Base-by-base conservation (phyloP, 495 filamentous ascomycete species). In the Penicillium bialowiezense region DNA sequence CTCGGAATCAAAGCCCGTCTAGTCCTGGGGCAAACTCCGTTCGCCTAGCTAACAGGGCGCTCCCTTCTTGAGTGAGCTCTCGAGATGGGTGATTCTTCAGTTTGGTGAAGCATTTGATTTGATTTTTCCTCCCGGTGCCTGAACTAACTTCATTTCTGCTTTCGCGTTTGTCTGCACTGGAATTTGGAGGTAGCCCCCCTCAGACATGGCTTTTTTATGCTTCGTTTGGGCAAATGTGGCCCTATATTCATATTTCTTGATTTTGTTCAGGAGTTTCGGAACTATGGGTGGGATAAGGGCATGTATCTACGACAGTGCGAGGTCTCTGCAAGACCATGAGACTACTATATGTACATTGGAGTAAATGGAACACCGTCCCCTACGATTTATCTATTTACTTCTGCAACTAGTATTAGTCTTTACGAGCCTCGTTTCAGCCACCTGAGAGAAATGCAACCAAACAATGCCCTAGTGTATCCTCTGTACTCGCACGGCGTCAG, bases 121-220 rank as follows among this genome's bases (percentile, higher is more conserved):
- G 23, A 26, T 8, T 26, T 12, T 32, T 12, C 12, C 10, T 32
- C 12, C 12, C 29, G 29, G 29, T 13, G 29, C 29, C 10, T 13
- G 7, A 3, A 3, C 12, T 3, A 32, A 32, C 7, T 55, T 55
- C 51, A 45, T 58, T 54, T 59, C 52, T 48, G 50, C 41, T 50
- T 34, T 35, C 2, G 75, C 77, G 57, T 68, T 66, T 29, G 56
- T 74, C 9, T 61, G 23, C 24, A 31, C 15, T 17, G 26, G 23
- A 10, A 14, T 29, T 23, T 43, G 15, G 26, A 8, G 21, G 36
- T 21, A 13, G 5, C 12, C 5, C 12, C 29, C 29, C 12, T 10
- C 7, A 5, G 24, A 12, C 15, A 36, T 31, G 4, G 21, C 21
- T 36, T 5, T 33, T 24, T 32, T 32, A 48, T 55, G 86, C 91